Conservation (phyloP, 2,329 filamentous ascomycete species). For the Didymella pinodella region DNA sequence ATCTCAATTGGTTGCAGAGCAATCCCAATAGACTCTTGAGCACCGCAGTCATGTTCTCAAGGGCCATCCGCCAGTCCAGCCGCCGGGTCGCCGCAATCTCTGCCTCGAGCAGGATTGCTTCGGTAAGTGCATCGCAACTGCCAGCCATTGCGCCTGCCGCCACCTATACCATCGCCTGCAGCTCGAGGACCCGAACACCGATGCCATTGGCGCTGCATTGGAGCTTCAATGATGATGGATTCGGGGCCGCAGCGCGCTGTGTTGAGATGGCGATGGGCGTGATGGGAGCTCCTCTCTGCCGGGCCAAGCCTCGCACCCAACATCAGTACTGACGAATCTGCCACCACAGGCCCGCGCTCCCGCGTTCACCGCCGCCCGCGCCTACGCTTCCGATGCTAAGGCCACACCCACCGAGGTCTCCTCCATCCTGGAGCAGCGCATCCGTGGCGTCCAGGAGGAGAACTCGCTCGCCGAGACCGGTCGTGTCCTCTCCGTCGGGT, state of each 20-base stretch:
- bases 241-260: conserved; percentile 51
- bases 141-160: conserved; percentile 53
- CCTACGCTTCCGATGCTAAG: conserved; percentile 93
- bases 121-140: conserved; percentile 76
- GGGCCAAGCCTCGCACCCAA: conserved; percentile 41
- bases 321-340: conserved; percentile 57
- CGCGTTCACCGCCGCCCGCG: conserved; percentile 78
- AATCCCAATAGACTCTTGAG: conserved; percentile 53
- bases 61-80: conserved; percentile 95
- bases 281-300: conserved; percentile 43
- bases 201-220: conserved; percentile 51
- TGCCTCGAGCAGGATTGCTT: conserved; percentile 88
- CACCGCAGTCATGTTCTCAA: conserved; percentile 86
- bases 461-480: conserved; percentile 96
- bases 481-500: conserved; percentile 98
- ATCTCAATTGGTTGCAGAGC: conserved; percentile 56
- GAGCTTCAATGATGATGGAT: conserved; percentile 42
- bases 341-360: conserved; percentile 81
- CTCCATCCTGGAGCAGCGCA: conserved; percentile 98
- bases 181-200: conserved; percentile 43
- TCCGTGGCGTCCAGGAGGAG: conserved; percentile 98
- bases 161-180: conserved; percentile 42
- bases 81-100: conserved; percentile 93
- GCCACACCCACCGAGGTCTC: conserved; percentile 97
- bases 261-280: conserved; percentile 27